phyloP scores from a whole-genome alignment of 371 early-diverging fungal species.

The Dinochytrium kinnereticum region DNA sequence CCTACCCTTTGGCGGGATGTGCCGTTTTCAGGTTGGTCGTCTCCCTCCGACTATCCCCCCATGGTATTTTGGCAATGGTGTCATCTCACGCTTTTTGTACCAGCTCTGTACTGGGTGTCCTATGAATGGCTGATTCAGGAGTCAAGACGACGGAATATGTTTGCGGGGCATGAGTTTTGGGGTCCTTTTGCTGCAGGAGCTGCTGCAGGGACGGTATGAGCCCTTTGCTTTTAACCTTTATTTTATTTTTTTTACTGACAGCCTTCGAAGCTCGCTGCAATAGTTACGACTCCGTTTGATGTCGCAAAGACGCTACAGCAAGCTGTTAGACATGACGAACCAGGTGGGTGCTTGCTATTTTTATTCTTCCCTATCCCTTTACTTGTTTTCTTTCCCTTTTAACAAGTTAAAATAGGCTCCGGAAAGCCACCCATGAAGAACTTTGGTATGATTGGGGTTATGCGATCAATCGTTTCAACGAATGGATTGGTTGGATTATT shows the following conservation, averaged over 20 bases:
- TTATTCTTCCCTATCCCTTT: no score
- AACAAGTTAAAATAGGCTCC: constrained; percentile 3
- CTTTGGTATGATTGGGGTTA: constrained; percentile 37
- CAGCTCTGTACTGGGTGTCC: constrained; percentile 83
- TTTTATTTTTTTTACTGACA: neutral
- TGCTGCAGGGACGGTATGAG: constrained; percentile 42
- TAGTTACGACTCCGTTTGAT: constrained; percentile 93
- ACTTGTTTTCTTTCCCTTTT: no score
- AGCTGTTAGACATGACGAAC: constrained; percentile 46
- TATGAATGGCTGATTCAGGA: constrained; percentile 73
- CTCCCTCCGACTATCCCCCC: neutral
- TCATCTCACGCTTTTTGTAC: no score
- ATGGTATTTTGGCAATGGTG: neutral
- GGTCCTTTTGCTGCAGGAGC: constrained; percentile 47
- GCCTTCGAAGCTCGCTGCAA: constrained; percentile 72
- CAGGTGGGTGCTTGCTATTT: no score
- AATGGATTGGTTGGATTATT: constrained; percentile 82
- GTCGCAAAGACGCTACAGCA: constrained; percentile 92
- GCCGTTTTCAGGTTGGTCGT: constrained; percentile 74
- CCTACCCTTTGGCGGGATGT: constrained; percentile 96
- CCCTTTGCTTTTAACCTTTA: no score
- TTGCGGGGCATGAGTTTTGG: constrained; percentile 22
- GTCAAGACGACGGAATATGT: neutral
- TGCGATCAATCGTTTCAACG: constrained; percentile 62
- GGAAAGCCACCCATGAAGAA: neutral